A percentile compares a stretch with the other conserved stretches of the same genome.
These are phyloP conservation scores for Metschnikowia anglica DNA, from an alignment of 805 yeast genomes.

Conservation along the genomic window DNA sequence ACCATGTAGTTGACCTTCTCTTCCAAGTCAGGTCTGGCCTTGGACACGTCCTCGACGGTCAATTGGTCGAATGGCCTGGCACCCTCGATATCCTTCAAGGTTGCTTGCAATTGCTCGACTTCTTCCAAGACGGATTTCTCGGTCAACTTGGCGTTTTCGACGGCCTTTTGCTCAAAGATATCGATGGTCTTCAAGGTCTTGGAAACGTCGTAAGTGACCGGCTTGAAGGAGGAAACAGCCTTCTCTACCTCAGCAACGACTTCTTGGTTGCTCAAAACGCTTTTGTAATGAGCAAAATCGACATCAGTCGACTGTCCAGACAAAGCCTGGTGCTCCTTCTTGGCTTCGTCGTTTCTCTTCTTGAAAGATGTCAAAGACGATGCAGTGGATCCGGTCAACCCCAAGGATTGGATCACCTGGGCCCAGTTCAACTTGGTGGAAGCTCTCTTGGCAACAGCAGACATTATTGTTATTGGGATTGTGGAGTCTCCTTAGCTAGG, in stretches of 20 bases:
- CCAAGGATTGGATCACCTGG: slow-evolving; percentile 81
- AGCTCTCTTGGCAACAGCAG: slow-evolving; percentile 54
- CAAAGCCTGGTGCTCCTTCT: slow-evolving; percentile 71
- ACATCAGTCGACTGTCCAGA: slow-evolving; percentile 71
- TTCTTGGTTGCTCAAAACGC: slow-evolving; percentile 74
- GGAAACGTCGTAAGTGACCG: slow-evolving; percentile 80
- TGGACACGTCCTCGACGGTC: slow-evolving; percentile 90
- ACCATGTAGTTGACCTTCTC: slow-evolving; percentile 94
- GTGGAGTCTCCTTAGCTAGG: background rate
- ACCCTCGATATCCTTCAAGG: slow-evolving; percentile 88
- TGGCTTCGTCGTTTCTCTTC: slow-evolving; percentile 98
- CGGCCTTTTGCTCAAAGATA: slow-evolving; percentile 90
- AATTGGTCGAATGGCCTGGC: slow-evolving; percentile 98
- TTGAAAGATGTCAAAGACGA: slow-evolving; percentile 85
- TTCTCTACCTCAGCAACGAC: slow-evolving; percentile 79
- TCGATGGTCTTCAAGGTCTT: slow-evolving; percentile 90
- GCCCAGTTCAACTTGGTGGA: slow-evolving; percentile 94
- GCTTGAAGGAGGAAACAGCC: slow-evolving; percentile 73
- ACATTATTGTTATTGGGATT: slow-evolving; percentile 15
- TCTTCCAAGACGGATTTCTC: slow-evolving; percentile 86
- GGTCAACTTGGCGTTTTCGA: slow-evolving; percentile 92
- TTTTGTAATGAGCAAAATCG: slow-evolving; percentile 79
- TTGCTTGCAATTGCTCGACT: slow-evolving; percentile 78
- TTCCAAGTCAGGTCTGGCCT: slow-evolving; percentile 97
- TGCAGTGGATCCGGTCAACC: slow-evolving; percentile 91